Evolutionary conservation across 2,329 filamentous ascomycete genomes (phyloP).

Genomic region (Waltergamsia citrina): DNA sequence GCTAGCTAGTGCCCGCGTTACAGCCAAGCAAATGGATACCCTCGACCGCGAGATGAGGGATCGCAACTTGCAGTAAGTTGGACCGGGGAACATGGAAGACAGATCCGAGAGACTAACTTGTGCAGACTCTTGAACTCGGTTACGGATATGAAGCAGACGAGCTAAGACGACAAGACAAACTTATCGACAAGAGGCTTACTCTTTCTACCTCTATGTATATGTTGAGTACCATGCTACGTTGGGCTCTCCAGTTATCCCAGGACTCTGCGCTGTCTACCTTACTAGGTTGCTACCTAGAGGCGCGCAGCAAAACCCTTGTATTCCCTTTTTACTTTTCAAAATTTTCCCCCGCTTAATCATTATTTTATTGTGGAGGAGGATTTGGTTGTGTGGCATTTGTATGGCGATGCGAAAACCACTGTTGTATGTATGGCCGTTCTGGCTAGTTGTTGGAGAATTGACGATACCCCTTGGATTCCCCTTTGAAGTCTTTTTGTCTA

Average conservation of each 20-base stretch:
- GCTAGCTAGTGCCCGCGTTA: conserved; percentile 34
- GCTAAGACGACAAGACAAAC: too few relatives aligned
- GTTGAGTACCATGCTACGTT: not conserved
- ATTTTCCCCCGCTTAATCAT: not conserved
- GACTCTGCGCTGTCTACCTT: too few relatives aligned
- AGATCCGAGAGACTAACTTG: not conserved
- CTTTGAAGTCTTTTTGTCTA: too few relatives aligned
- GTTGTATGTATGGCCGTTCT: conserved; percentile 9
- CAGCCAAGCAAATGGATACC: conserved; percentile 39
- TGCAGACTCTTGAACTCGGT: conserved; percentile 13
- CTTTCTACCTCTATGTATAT: not conserved
- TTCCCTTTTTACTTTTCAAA: not conserved
- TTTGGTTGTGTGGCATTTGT: not conserved
- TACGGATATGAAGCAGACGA: conserved; percentile 10
- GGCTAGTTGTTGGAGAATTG: conserved; percentile 8
- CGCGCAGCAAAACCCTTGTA: not conserved
- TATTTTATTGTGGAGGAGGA: not conserved
- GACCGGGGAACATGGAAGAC: not conserved
- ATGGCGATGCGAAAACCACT: conserved; percentile 1
- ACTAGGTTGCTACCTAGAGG: not conserved
- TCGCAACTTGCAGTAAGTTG: conserved; percentile 33
- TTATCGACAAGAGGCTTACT: not conserved
- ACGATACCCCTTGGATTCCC: conserved; percentile 8
- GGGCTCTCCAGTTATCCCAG: too few relatives aligned
- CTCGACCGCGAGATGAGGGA: conserved; percentile 48